Base-by-base conservation (phyloP, 805 yeast species). In the Kazachstania taianensis region DNA sequence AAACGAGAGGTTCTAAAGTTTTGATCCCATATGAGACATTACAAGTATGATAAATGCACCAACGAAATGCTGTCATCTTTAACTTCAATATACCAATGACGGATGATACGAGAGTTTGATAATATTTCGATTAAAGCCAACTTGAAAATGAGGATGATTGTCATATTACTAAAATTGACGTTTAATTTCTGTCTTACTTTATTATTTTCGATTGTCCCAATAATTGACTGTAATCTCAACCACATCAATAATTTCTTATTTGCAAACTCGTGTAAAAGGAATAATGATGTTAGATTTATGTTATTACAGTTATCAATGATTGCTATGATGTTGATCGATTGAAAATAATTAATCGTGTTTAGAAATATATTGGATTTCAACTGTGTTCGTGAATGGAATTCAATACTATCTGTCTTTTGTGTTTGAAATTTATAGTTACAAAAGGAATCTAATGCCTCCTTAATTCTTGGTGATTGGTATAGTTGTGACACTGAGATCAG, bases 31-130 rank as follows among this genome's bases (percentile, higher is more conserved):
- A n/a, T n/a, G n/a, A 12, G 8, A 10, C 29, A 26, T 8, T 26
- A 26, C 13, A 15, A 10, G 17, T 26, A 26, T 12, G 9, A 10
- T 9, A 26, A 12, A 13, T 26, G 29, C 3, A 49, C 30, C n/a
- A 41, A 19, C 12, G 44, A 38, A 8, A 43, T 31, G 9, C 36
- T 29, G 5, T 41, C 33, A 8, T 36, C 14, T 13, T 41, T 42
- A 5, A 40, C 24, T 18, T 49, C 55, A n/a, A 50, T 41, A 44
- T 48, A 50, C 53, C 53, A 50, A 7, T 17, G 8, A 12, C 29
- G 6, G 32, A 14, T 7, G 18, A 13, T 15, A 17, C 14, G 7
- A 9, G 12, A 20, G 25, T 7, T 17, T 2, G 25, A 10, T 13
- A 30, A 7, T 12, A 20, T 19, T 12, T 20, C 24, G n/a, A 10